These are phyloP conservation scores for Phytophthora tubulina DNA, from an alignment of 352 stramenopile species.

Conservation along the genomic window DNA sequence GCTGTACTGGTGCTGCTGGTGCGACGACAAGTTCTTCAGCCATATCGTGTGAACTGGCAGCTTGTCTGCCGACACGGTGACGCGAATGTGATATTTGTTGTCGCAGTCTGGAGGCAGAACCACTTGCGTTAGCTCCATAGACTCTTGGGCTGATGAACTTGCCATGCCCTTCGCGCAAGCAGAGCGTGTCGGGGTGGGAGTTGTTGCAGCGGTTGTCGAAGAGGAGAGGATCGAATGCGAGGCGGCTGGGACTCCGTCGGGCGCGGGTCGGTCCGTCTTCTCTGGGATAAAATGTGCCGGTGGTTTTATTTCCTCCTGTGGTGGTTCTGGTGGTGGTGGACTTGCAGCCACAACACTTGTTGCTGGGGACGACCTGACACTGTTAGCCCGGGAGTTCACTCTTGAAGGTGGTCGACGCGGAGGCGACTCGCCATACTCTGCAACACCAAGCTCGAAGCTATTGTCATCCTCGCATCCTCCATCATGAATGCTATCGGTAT, in stretches of 20 bases:
- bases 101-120: slow-evolving; percentile 35
- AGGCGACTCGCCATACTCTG: slow-evolving; percentile 35
- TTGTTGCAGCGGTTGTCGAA: slow-evolving; percentile 2
- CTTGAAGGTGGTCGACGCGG: slow-evolving; percentile 38
- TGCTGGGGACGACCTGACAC: slow-evolving; percentile 25
- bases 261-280: neutral
- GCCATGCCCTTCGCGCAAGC: neutral
- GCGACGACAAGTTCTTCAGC: slow-evolving; percentile 41
- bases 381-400: slow-evolving; percentile 27
- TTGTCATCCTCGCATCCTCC: slow-evolving; percentile 30
- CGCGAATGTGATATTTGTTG: slow-evolving; percentile 42
- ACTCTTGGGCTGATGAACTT: slow-evolving; percentile 13
- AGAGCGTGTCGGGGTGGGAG: neutral
- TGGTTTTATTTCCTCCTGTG: slow-evolving; percentile 10
- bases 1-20: slow-evolving; percentile 38
- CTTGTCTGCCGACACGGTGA: slow-evolving; percentile 32
- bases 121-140: slow-evolving; percentile 45
- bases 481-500: neutral
- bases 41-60: slow-evolving; percentile 39
- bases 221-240: slow-evolving; percentile 19
- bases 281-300: neutral
- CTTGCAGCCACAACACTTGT: slow-evolving; percentile 22
- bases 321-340: slow-evolving; percentile 2
- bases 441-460: slow-evolving; percentile 36
- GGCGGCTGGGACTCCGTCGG: neutral